Conservation (phyloP, 2,329 filamentous ascomycete species). For the Huntiella omanensis region DNA sequence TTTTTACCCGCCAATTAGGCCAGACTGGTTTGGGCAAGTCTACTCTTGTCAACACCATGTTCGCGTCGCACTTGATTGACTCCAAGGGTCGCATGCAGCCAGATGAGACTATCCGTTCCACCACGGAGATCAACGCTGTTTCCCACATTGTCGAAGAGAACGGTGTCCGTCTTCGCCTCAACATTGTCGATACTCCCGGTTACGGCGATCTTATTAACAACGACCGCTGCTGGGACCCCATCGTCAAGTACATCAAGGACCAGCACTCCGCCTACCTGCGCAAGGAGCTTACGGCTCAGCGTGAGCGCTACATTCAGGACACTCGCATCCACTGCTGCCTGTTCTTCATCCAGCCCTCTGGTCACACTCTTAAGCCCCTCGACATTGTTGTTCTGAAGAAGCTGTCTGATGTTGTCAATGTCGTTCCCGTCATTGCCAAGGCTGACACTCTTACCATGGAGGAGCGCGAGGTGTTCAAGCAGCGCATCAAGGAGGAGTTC, state of each 20-base stretch:
- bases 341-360: slow-evolving; percentile 98
- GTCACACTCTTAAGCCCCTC: slow-evolving; percentile 95
- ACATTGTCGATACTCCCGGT: slow-evolving; percentile 97
- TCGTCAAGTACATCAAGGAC: slow-evolving; percentile 99
- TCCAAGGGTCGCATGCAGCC: slow-evolving; percentile 89
- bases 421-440: slow-evolving; percentile 97
- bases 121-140: slow-evolving; percentile 93
- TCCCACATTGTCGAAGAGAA: slow-evolving; percentile 99
- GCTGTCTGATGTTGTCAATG: slow-evolving; percentile 96
- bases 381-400: slow-evolving; percentile 99
- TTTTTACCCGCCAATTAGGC: slow-evolving; percentile 32
- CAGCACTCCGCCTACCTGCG: slow-evolving; percentile 98
- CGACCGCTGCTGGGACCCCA: slow-evolving; percentile 99
- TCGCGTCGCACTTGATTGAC: slow-evolving; percentile 97
- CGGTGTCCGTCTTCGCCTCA: slow-evolving; percentile 86
- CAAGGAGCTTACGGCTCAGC: slow-evolving; percentile 97
- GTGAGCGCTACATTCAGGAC: slow-evolving; percentile 97
- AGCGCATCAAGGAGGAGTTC: slow-evolving; percentile 99
- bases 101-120: slow-evolving; percentile 82
- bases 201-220: slow-evolving; percentile 99
- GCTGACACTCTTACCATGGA: slow-evolving; percentile 89
- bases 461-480: slow-evolving; percentile 92
- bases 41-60: slow-evolving; percentile 99
- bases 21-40: slow-evolving; percentile 98
- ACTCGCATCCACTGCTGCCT: slow-evolving; percentile 98